These are phyloP conservation scores for Mycosphaerella arachidis DNA, from an alignment of 2,329 filamentous ascomycete species.

Conservation along the genomic window DNA sequence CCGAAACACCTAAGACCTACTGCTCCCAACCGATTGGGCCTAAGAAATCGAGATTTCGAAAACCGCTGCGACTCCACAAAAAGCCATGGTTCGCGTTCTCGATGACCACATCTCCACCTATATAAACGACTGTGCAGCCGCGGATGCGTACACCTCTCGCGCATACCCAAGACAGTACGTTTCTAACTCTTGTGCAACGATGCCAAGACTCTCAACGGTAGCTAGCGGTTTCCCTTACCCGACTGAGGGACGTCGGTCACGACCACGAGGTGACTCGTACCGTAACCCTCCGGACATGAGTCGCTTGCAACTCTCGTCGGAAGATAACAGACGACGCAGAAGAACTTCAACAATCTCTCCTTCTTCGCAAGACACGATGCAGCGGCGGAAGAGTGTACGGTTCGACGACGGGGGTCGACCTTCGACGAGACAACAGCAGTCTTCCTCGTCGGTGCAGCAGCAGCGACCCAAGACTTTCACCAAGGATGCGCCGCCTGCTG, in stretches of 20 bases:
- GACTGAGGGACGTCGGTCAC: background rate
- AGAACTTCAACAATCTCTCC: slow-evolving; percentile 2
- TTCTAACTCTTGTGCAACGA: background rate
- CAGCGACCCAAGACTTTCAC: slow-evolving; percentile 18
- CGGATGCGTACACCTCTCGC: slow-evolving; percentile 5
- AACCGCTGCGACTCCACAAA: background rate
- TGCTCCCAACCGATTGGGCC: background rate
- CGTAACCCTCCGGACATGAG: slow-evolving; percentile 9
- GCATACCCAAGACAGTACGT: slow-evolving; percentile 5
- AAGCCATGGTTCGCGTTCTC: background rate
- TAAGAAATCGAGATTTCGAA: background rate
- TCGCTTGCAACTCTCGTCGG: slow-evolving; percentile 2
- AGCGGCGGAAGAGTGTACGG: slow-evolving; percentile 14
- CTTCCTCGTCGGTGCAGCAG: slow-evolving; percentile 1
- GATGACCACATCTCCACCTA: slow-evolving; percentile 4
- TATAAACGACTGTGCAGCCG: slow-evolving; percentile 13
- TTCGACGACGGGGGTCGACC: slow-evolving; percentile 18
- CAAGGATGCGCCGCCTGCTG: slow-evolving; percentile 16
- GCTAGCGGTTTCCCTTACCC: background rate
- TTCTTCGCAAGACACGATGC: slow-evolving; percentile 2
- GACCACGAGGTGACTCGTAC: slow-evolving; percentile 1
- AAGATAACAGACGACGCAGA: slow-evolving; percentile 6
- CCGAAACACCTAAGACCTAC: slow-evolving; percentile 1
- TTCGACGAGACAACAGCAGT: slow-evolving; percentile 1
- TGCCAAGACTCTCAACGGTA: slow-evolving; percentile 1